Conservation (phyloP, 2,329 filamentous ascomycete species). For the Nothomitra cinnamomea region DNA sequence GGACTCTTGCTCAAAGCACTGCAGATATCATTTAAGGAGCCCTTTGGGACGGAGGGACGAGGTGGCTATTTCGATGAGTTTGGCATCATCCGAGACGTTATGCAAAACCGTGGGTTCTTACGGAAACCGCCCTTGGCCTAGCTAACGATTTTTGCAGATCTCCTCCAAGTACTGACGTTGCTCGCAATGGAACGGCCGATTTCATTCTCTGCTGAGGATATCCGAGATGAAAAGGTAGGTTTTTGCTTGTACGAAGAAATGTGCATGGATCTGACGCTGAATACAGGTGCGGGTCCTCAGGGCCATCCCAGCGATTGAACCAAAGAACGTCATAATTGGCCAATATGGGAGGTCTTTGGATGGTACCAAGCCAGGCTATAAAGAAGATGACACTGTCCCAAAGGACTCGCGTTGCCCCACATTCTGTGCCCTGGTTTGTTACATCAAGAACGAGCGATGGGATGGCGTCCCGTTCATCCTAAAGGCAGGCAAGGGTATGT, state of each 20-base stretch:
- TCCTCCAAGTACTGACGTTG: slow-evolving; percentile 89
- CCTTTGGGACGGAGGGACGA: slow-evolving; percentile 92
- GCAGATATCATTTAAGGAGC: slow-evolving; percentile 94
- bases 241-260: not conserved
- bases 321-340: slow-evolving; percentile 98
- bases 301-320: slow-evolving; percentile 84
- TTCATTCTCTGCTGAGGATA: slow-evolving; percentile 94
- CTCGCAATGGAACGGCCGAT: slow-evolving; percentile 97
- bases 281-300: slow-evolving; percentile 70
- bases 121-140: slow-evolving; percentile 10
- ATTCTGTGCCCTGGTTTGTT: slow-evolving; percentile 91
- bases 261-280: not conserved
- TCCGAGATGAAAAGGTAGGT: slow-evolving; percentile 76
- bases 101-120: slow-evolving; percentile 70
- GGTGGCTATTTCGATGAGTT: slow-evolving; percentile 99
- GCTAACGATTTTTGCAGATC: slow-evolving; percentile 31
- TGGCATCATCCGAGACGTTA: slow-evolving; percentile 96
- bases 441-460: slow-evolving; percentile 99
- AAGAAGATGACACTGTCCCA: slow-evolving; percentile 95
- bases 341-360: slow-evolving; percentile 96
- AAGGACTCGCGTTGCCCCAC: slow-evolving; percentile 96
- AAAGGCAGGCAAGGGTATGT: slow-evolving; percentile 75
- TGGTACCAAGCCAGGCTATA: slow-evolving; percentile 91
- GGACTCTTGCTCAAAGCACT: not conserved
- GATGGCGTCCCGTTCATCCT: slow-evolving; percentile 98